Evolutionary conservation across 2,329 filamentous ascomycete species (phyloP).

Genomic region (Trichoderma asperellum): DNA sequence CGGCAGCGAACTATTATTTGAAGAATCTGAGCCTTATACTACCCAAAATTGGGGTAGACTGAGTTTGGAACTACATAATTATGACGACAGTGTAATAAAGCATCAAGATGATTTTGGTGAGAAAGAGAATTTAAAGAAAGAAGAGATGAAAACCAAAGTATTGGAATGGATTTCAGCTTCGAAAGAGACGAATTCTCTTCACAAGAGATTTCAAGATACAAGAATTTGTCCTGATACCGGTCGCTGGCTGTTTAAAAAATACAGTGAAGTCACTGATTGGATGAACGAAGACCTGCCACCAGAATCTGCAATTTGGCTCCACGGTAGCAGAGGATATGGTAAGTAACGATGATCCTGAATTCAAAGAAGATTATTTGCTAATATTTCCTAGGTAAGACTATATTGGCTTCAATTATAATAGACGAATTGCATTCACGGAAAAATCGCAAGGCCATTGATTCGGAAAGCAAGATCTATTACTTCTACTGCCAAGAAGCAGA

Average conservation of each 20-base stretch:
- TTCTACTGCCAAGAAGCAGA: slow-evolving; percentile 21
- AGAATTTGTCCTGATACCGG: background rate
- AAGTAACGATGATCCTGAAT: background rate
- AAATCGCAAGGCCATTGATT: background rate
- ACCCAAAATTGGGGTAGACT: background rate
- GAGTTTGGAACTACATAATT: background rate
- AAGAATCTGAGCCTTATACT: too few species aligned
- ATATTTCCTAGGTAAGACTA: background rate
- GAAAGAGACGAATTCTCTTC: background rate
- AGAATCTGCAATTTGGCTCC: slow-evolving; percentile 10
- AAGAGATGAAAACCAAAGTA: background rate
- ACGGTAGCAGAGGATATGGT: slow-evolving; percentile 18
- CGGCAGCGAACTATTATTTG: background rate
- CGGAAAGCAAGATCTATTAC: background rate
- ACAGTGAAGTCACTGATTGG: slow-evolving; percentile 11
- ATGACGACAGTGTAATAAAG: background rate
- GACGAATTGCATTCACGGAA: background rate
- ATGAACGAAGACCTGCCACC: slow-evolving; percentile 6
- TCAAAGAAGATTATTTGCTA: background rate
- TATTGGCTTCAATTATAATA: background rate
- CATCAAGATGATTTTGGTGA: background rate
- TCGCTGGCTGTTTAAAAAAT: slow-evolving; percentile 10
- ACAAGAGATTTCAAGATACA: background rate
- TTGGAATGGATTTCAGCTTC: slow-evolving; percentile 11
- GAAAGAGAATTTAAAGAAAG: background rate